These are phyloP conservation scores for Linum tenue DNA, from an alignment of 345 rosid species.

Conservation along the genomic window DNA sequence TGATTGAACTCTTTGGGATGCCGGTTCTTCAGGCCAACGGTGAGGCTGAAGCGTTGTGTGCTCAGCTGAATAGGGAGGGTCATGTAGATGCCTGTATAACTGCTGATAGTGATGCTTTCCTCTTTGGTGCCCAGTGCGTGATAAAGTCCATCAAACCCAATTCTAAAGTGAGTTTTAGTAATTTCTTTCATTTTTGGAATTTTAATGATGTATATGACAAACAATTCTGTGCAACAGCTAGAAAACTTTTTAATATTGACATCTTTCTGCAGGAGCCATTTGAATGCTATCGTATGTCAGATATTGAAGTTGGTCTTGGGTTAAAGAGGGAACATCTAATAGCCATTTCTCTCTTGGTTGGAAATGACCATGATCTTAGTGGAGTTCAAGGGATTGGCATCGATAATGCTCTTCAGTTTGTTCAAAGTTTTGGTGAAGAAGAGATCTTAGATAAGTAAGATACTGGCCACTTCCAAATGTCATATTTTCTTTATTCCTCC, in stretches of 20 bases:
- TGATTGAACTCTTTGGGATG: constrained; percentile 69
- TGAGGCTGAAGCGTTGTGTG: constrained; percentile 94
- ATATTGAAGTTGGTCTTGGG: constrained; percentile 80
- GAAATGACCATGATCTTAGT: constrained; percentile 65
- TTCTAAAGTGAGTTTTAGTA: constrained; percentile 40
- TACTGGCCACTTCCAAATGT: constrained; percentile 1
- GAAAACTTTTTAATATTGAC: too few relatives aligned
- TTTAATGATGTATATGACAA: too few relatives aligned
- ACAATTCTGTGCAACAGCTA: too few relatives aligned
- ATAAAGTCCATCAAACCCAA: constrained; percentile 67
- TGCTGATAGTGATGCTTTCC: constrained; percentile 88
- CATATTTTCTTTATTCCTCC: constrained; percentile 5
- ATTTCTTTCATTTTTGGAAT: too few relatives aligned
- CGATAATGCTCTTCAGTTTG: constrained; percentile 64
- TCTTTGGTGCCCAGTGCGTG: constrained; percentile 77
- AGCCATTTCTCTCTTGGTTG: constrained; percentile 80
- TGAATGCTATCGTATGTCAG: constrained; percentile 76
- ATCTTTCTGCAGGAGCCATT: constrained; percentile 59
- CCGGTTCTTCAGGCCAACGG: constrained; percentile 68
- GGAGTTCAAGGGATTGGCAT: constrained; percentile 83
- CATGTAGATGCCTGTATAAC: constrained; percentile 87
- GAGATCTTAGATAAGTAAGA: constrained; percentile 54
- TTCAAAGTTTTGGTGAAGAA: constrained; percentile 47
- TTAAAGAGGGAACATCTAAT: constrained; percentile 73
- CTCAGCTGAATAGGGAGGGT: constrained; percentile 66